Conservation (phyloP, 2,329 filamentous ascomycete genomes). For the Trichoderma sp. region DNA sequence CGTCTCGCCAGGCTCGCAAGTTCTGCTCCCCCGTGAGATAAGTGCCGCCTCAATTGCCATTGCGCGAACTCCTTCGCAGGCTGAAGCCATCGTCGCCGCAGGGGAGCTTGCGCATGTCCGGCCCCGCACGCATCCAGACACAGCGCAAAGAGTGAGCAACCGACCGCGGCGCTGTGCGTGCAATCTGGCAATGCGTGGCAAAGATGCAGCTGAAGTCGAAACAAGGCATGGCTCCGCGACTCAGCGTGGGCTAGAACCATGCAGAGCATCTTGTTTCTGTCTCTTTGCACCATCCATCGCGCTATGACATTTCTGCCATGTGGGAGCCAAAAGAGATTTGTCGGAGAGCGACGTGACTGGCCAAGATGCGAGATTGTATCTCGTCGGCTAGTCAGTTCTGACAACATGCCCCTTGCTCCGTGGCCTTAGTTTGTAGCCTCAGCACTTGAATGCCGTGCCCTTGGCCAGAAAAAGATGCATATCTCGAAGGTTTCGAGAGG, state of each 20-base stretch:
- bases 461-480: constrained; percentile 3
- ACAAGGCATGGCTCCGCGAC: constrained; percentile 7
- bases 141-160: neutral
- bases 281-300: constrained; percentile 20
- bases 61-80: neutral
- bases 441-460: neutral
- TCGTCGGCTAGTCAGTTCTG: constrained; percentile 12
- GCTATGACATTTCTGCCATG: constrained; percentile 23
- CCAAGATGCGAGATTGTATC: constrained; percentile 24
- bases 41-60: constrained; percentile 8
- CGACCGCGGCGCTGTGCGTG: neutral
- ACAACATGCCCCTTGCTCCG: constrained; percentile 4
- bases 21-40: neutral
- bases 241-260: constrained; percentile 7
- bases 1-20: neutral
- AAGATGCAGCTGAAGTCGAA: constrained; percentile 15
- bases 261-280: constrained; percentile 3
- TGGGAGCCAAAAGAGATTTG: constrained; percentile 21
- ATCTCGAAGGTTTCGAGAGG: constrained; percentile 11
- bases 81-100: neutral
- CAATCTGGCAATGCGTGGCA: neutral
- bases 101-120: neutral
- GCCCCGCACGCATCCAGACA: neutral
- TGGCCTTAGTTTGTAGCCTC: neutral
- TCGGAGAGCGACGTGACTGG: constrained; percentile 25